Conservation (phyloP, 768 basidiomycete species). For the Amylocystis lapponica region DNA sequence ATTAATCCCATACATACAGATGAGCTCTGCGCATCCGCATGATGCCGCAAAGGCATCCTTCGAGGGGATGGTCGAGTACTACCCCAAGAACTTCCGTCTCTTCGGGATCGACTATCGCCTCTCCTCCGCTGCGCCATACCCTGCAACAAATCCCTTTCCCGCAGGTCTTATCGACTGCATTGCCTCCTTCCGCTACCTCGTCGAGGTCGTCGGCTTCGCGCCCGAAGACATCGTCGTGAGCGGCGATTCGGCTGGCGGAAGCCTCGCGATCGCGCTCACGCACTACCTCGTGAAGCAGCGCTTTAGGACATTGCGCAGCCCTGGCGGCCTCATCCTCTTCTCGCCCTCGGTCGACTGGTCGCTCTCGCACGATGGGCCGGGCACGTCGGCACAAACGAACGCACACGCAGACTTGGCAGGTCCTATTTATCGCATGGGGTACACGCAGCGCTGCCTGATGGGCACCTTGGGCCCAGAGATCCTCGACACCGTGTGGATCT, state of each 20-base stretch:
- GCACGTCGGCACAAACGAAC: conserved; percentile 3
- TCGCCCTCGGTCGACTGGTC: conserved; percentile 26
- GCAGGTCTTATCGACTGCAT: conserved; percentile 47
- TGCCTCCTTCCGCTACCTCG: conserved; percentile 46
- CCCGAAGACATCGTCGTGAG: conserved; percentile 41
- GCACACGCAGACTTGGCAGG: conserved; percentile 1
- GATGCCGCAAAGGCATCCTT: too few relatives aligned
- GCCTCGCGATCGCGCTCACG: conserved; percentile 36
- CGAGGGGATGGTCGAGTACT: too few relatives aligned
- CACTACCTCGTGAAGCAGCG: conserved; percentile 28
- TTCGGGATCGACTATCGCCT: conserved; percentile 47
- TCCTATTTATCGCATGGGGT: conserved; percentile 3
- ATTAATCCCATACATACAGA: not conserved
- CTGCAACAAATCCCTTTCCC: conserved; percentile 38
- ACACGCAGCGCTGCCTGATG: conserved; percentile 1
- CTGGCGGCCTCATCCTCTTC: conserved; percentile 28
- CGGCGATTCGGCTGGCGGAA: conserved; percentile 54
- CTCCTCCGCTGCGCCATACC: conserved; percentile 22
- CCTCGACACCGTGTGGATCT: conserved; percentile 5
- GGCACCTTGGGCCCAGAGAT: conserved; percentile 2
- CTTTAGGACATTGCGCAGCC: conserved; percentile 15
- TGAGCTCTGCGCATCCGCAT: not conserved
- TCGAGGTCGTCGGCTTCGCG: conserved; percentile 33
- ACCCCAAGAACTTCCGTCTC: conserved; percentile 11
- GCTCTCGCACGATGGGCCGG: conserved; percentile 3